A percentile compares a stretch with the other conserved stretches of the same genome.
phyloP scores from a whole-genome alignment of 495 filamentous ascomycete species.

The Podospora appendiculata region DNA sequence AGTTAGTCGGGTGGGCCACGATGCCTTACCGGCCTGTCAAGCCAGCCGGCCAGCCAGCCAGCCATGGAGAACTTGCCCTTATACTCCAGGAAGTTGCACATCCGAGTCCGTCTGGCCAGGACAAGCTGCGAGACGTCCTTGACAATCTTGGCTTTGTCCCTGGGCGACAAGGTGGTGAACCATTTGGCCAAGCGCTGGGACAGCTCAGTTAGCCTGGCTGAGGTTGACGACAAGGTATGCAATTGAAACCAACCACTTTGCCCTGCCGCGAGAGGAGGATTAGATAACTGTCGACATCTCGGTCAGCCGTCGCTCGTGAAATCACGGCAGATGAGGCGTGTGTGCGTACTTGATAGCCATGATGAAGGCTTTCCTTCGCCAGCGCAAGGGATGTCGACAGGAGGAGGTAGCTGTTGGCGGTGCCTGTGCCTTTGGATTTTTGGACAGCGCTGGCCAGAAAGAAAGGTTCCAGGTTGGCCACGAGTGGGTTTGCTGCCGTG shows the following conservation, averaged over 20 bases:
- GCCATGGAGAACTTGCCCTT: constrained; percentile 56
- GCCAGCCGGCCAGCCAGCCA: neutral
- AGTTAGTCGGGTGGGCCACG: constrained; percentile 9
- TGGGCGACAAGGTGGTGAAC: constrained; percentile 97
- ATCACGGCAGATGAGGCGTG: too few relatives aligned
- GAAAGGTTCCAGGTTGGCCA: neutral
- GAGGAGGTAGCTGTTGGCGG: too few relatives aligned
- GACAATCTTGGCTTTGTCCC: constrained; percentile 99
- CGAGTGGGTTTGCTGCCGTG: neutral
- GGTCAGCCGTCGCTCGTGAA: constrained; percentile 5
- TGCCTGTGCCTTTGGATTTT: too few relatives aligned
- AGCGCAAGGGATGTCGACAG: constrained; percentile 6
- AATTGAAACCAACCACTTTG: constrained; percentile 75
- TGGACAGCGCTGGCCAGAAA: neutral
- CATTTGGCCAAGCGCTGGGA: constrained; percentile 92
- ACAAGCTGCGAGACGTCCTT: constrained; percentile 99
- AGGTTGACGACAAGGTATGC: constrained; percentile 27
- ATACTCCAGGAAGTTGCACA: constrained; percentile 99
- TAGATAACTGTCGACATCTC: constrained; percentile 60
- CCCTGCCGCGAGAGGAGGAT: constrained; percentile 96
- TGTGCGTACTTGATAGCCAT: constrained; percentile 41
- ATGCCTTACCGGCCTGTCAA: neutral
- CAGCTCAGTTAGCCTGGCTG: constrained; percentile 22
- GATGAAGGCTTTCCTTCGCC: constrained; percentile 28
- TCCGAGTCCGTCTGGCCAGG: constrained; percentile 86